Evolutionary conservation across 2,329 filamentous ascomycete genomes (phyloP), one percentile per base, ranked within the genome.

Genomic region (Talaromyces sp.): DNA sequence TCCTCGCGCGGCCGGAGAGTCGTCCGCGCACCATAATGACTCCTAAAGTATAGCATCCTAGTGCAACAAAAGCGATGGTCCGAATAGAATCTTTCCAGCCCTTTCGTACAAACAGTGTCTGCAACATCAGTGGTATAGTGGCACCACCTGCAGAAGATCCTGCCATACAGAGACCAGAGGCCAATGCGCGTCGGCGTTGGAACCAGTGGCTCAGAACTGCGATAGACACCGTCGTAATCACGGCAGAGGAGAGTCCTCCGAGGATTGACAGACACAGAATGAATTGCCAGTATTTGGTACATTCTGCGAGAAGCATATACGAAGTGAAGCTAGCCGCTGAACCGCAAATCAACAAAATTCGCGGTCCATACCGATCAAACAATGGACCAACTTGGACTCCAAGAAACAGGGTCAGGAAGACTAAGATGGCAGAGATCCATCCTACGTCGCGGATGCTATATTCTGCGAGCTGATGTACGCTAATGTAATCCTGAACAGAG

Each of bases 321-420:
- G 78, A 78, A 1, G 73, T 68, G 1, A 82, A 70, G 54, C 77
- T 81, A 0, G 74, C 68, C 1, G 74, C 67, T 0, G 76, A 76
- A 4, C 81, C 81, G 5, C 75, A 64, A 3, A 79, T 70, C 0
- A 78, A 72, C 15, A 84, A 73, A 27, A 77, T 65, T 5, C 76
- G 74, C 0, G 83, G 80, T 0, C 82, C 83, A 45, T 83, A 81
- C 0, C 75, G 75, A 64, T 84, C 83, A 65, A 84, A 82, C 3
- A 84, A 65, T 1, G 83, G 82, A 0, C 83, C 82, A 7, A 82
- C 76, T 69, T 82, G 81, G 4, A 84, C 78, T 4, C 80, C 81
- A 1, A 83, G 73, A 15, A 81, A 76, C 0, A 84, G 70, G 0
- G 78, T 75, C 0, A 84, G 68, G 54, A 82, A 83, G 5, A 80